These are phyloP conservation scores for Suhomyces faveliae DNA, from an alignment of 805 yeast species.

Conservation along the genomic window DNA sequence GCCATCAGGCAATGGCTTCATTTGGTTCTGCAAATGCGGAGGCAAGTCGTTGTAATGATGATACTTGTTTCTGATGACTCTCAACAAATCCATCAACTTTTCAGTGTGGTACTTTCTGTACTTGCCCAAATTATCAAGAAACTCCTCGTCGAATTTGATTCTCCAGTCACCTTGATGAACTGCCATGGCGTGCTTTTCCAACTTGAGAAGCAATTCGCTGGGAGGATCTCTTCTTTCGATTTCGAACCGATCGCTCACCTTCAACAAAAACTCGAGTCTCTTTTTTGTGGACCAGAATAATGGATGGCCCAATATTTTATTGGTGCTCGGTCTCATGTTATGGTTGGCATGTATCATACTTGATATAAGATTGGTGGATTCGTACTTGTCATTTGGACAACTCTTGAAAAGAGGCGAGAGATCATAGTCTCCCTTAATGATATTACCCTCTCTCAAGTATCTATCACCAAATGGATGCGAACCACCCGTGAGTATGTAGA, in stretches of 20 bases:
- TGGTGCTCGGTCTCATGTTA: constrained; percentile 65
- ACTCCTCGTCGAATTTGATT: constrained; percentile 60
- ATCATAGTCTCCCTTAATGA: constrained; percentile 62
- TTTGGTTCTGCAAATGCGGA: constrained; percentile 52
- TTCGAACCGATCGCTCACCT: constrained; percentile 90
- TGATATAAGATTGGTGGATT: constrained; percentile 69
- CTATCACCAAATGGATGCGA: constrained; percentile 94
- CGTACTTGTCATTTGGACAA: constrained; percentile 47
- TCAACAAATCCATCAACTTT: constrained; percentile 76
- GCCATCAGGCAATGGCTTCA: constrained; percentile 83
- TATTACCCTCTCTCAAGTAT: constrained; percentile 84
- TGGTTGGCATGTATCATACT: constrained; percentile 75
- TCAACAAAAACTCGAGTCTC: constrained; percentile 78
- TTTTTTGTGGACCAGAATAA: constrained; percentile 76
- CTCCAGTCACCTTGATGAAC: constrained; percentile 77
- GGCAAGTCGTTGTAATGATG: constrained; percentile 95
- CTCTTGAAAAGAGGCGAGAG: constrained; percentile 45
- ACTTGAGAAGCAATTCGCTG: constrained; percentile 50
- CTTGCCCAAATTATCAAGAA: constrained; percentile 82
- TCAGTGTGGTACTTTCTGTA: constrained; percentile 83
- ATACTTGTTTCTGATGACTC: constrained; percentile 90
- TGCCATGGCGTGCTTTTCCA: constrained; percentile 55
- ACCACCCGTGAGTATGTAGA: constrained; percentile 79
- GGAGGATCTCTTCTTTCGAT: constrained; percentile 80
- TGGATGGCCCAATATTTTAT: constrained; percentile 74